Percentiles rank a stretch among this genome's conserved stretches.
Evolutionary conservation across 2,329 filamentous ascomycete species (phyloP).

Genomic region (Fusarium miscanthi): DNA sequence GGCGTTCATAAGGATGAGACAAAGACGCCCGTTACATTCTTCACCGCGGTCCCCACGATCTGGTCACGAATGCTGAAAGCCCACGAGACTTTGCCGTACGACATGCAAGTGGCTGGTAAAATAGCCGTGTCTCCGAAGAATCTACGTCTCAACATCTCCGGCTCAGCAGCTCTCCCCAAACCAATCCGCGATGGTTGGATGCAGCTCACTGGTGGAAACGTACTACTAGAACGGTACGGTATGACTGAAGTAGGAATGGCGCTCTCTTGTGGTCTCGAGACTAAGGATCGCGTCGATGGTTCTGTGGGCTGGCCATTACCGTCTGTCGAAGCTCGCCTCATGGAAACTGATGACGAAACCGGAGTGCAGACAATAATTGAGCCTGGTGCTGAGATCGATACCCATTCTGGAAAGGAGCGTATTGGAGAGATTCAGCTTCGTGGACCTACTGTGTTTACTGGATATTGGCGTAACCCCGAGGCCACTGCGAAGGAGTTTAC

Average conservation of each 20-base stretch:
- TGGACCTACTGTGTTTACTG: not conserved
- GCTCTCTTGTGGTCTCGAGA: constrained; percentile 87
- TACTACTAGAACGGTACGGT: constrained; percentile 95
- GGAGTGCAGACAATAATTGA: constrained; percentile 68
- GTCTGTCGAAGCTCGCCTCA: constrained; percentile 84
- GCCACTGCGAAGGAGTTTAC: constrained; percentile 14
- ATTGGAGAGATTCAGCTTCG: constrained; percentile 80
- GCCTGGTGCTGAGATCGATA: constrained; percentile 67
- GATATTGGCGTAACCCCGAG: constrained; percentile 13
- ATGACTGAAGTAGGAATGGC: constrained; percentile 99
- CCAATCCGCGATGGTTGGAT: constrained; percentile 88
- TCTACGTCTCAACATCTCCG: constrained; percentile 91
- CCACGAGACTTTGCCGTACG: constrained; percentile 68
- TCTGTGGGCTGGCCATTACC: constrained; percentile 95
- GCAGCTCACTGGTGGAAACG: constrained; percentile 80
- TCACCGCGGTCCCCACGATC: constrained; percentile 95
- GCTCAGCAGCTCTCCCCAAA: constrained; percentile 91
- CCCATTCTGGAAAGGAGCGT: constrained; percentile 65
- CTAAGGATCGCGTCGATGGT: constrained; percentile 83
- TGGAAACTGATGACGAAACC: constrained; percentile 76
- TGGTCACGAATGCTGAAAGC: constrained; percentile 90
- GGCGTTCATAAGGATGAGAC: constrained; percentile 34
- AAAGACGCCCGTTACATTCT: constrained; percentile 75
- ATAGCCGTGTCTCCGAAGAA: constrained; percentile 78
- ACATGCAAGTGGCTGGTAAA: constrained; percentile 73